Evolutionary conservation across 257 asterid species (phyloP).

Genomic region (Avicennia marina): DNA sequence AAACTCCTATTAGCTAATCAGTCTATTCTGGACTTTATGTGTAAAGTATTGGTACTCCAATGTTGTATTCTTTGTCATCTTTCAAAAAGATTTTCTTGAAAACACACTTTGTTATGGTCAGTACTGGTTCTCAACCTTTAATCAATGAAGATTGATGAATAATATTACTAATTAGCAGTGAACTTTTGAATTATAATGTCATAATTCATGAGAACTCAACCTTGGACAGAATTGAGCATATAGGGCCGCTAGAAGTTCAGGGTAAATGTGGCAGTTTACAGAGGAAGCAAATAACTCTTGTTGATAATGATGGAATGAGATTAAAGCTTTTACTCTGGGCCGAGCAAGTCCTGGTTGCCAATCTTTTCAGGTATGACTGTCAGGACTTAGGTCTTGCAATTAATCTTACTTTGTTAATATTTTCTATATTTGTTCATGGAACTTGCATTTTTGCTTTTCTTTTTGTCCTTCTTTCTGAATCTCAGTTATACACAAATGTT

Average conservation of each 20-base stretch:
- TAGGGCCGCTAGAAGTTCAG: conserved; percentile 67
- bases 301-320: conserved; percentile 64
- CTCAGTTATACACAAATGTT: background rate
- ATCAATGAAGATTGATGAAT: background rate
- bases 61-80: conserved; percentile 2
- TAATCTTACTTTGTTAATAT: background rate
- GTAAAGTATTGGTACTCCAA: too few species aligned
- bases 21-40: background rate
- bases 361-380: conserved; percentile 65
- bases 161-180: background rate
- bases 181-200: conserved; percentile 1
- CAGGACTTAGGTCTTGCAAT: conserved; percentile 1
- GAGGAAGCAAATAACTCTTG: conserved; percentile 74
- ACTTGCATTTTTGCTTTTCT: background rate
- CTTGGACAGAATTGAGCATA: conserved; percentile 64
- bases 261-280: conserved; percentile 51
- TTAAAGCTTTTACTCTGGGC: conserved; percentile 79
- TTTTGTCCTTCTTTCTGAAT: background rate
- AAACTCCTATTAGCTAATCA: background rate
- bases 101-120: background rate
- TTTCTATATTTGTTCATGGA: background rate
- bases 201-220: conserved; percentile 1
- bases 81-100: background rate
- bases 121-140: conserved; percentile 1
- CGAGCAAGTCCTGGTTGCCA: conserved; percentile 72